Percentiles rank a stretch among this genome's conserved stretches.
Evolutionary conservation across 2,329 filamentous ascomycete genomes (phyloP).

Genomic region (Pestalotiopsis fici): DNA sequence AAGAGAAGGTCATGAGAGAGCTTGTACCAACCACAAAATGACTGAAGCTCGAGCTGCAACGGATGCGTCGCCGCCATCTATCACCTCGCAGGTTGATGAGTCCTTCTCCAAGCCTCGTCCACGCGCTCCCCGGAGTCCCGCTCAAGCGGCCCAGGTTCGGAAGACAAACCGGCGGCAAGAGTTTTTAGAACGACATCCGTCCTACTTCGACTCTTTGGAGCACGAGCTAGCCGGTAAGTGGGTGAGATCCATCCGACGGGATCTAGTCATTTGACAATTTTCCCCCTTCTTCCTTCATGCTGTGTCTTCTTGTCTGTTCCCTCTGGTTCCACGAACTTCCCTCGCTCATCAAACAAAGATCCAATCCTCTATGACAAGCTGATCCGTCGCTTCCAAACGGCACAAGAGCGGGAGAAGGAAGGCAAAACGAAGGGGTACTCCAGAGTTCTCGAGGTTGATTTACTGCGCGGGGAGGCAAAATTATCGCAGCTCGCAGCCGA

Average conservation of each 20-base stretch:
- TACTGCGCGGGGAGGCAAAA: conserved; percentile 76
- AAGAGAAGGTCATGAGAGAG: neutral
- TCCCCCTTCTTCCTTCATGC: neutral
- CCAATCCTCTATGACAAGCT: conserved; percentile 81
- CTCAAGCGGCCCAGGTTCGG: conserved; percentile 48
- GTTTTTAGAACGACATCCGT: conserved; percentile 71
- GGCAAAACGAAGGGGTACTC: conserved; percentile 76
- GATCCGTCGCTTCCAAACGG: conserved; percentile 74
- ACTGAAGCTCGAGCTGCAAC: neutral
- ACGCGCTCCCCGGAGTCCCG: conserved; percentile 42
- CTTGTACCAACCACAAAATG: neutral
- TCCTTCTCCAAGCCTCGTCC: conserved; percentile 41
- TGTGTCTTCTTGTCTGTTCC: neutral
- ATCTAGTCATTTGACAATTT: neutral
- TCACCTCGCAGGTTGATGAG: neutral
- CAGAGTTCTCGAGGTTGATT: conserved; percentile 74
- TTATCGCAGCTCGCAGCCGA: conserved; percentile 55
- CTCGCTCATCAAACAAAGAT: conserved; percentile 43
- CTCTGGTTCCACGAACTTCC: neutral
- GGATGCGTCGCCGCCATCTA: neutral
- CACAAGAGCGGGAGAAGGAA: conserved; percentile 72
- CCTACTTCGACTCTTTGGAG: conserved; percentile 64
- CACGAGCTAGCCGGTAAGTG: conserved; percentile 55
- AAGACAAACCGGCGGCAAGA: conserved; percentile 77
- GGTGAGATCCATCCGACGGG: neutral